These are phyloP conservation scores for Fusarium sp. DNA, from an alignment of 2,329 filamentous ascomycete species.

Conservation along the genomic window DNA sequence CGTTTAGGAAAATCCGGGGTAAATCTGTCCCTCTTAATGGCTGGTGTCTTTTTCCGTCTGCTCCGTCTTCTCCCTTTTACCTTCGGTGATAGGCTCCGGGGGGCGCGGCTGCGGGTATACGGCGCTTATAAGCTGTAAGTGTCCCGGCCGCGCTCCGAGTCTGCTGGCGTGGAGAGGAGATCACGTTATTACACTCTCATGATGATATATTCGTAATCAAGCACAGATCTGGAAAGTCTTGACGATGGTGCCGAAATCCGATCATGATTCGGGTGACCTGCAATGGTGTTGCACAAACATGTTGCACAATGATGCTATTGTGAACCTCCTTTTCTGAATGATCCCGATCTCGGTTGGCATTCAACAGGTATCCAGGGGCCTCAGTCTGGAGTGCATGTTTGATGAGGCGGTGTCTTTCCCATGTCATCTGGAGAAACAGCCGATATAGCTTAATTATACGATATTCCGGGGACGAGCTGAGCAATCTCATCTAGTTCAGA, in stretches of 20 bases:
- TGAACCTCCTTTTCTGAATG: constrained; percentile 7
- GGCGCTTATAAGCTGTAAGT: constrained; percentile 17
- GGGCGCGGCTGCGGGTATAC: constrained; percentile 21
- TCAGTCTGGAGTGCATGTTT: background rate
- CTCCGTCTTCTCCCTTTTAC: background rate
- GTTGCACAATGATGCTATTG: background rate
- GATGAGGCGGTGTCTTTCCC: constrained; percentile 15
- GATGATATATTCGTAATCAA: background rate
- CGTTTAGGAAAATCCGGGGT: constrained; percentile 40
- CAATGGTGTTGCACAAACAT: background rate
- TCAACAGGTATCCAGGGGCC: constrained; percentile 1
- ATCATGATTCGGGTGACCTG: background rate
- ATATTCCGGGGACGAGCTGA: constrained; percentile 21
- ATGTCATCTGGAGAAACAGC: constrained; percentile 7
- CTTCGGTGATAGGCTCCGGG: constrained; percentile 19
- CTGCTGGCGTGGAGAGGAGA: constrained; percentile 9
- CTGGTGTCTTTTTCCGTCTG: background rate
- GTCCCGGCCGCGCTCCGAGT: constrained; percentile 22
- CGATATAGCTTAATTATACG: constrained; percentile 26
- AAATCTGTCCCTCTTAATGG: constrained; percentile 27
- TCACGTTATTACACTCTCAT: constrained; percentile 3
- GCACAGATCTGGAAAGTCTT: background rate
- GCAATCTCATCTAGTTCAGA: constrained; percentile 20
- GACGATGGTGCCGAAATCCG: background rate
- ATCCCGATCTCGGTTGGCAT: constrained; percentile 5